Base-by-base conservation (phyloP, 768 basidiomycete genomes). In the Psilocybe sp. region DNA sequence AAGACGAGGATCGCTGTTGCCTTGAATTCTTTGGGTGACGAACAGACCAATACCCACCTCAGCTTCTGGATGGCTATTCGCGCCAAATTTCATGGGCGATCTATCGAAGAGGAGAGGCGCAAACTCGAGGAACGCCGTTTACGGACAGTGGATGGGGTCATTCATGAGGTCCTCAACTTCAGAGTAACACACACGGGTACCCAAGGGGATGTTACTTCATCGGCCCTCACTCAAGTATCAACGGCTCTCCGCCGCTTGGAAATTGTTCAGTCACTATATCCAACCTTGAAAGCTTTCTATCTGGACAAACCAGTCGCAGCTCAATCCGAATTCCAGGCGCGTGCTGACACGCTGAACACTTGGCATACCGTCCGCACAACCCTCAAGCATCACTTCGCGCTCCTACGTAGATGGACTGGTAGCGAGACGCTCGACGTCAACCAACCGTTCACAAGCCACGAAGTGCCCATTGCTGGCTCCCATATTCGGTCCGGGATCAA, bases 391-490 rank as follows among this genome's bases (percentile, higher is more conserved):
- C 91, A 94, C 57, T 84, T 96, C 48, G 67, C 73, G 19, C 79
- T 92, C 34, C 75, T 98, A 19, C 88, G 89, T 55, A 84, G 85
- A 53, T 98, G 96, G 96, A 98, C 96, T 0, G 94, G 92, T 13
- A 92, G 87, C 64, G 89, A 93, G 54, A 88, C 86, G 15, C 77
- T 98, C 46, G 91, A 97, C 62, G 89, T 98, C 47, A 89, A 82
- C 33, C 84, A 87, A 52, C 89, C 90, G 9, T 82, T 83, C 54
- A 83, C 87, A 14, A 82, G 72, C 47, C 76, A 80, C 11, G 88
- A 90, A 50, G 63, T 73, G 28, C 78, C 75, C 36, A 73, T 77
- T 45, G 54, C 61, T 20, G 23, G 23, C 23, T 28, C 58, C 64
- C 15, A 60, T 66, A 19, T 64, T 68, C 11, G 16, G 52, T n/a